Conservation (phyloP, 2,329 filamentous ascomycete species). For the Colletotrichum sp. region DNA sequence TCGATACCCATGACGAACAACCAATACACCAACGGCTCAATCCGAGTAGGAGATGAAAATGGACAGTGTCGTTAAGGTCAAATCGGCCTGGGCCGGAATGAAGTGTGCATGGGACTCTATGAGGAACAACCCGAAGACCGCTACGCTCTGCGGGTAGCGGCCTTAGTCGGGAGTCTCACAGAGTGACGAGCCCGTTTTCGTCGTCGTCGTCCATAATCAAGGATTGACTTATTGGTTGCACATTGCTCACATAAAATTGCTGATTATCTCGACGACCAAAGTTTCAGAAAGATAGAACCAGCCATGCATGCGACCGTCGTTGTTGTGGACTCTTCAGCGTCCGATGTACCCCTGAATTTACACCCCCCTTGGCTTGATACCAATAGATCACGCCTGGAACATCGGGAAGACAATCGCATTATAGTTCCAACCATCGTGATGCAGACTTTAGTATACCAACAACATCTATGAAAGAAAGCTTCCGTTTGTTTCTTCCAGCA, state of each 20-base stretch:
- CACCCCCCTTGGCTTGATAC: neutral
- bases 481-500: neutral
- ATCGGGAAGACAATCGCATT: no score
- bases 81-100: neutral
- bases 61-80: fast-evolving
- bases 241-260: fast-evolving
- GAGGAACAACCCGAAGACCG: neutral
- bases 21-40: fast-evolving
- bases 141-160: neutral
- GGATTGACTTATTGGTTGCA: neutral
- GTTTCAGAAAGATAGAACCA: no score
- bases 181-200: no score
- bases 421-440: neutral
- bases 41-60: neutral
- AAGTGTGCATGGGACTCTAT: fast-evolving
- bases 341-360: neutral
- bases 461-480: neutral
- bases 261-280: neutral
- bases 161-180: neutral
- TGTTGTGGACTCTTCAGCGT: fast-evolving
- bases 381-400: neutral
- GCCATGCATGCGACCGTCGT: no score
- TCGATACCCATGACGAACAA: neutral
- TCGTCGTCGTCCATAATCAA: no score
- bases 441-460: fast-evolving